These are phyloP conservation scores for Clathrus columnatus DNA, from an alignment of 768 basidiomycete genomes.

Conservation along the genomic window DNA sequence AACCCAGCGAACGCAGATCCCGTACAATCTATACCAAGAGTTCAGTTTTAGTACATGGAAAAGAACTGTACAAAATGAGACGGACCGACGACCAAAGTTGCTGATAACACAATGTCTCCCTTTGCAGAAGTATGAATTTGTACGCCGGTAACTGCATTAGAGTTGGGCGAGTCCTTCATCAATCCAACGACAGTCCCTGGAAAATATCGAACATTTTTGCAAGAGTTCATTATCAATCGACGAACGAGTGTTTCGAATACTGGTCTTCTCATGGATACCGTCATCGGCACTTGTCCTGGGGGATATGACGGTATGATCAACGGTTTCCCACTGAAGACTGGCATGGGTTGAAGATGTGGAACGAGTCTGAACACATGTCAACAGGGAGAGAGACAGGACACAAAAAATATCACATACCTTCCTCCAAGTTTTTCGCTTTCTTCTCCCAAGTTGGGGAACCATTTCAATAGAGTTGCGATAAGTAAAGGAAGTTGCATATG, in stretches of 20 bases:
- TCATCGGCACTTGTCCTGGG: background rate
- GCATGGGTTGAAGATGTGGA: background rate
- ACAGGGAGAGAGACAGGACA: background rate
- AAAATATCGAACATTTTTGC: constrained; percentile 18
- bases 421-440: background rate
- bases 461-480: constrained; percentile 6
- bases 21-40: constrained; percentile 22
- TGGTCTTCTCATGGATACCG: constrained; percentile 15
- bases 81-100: constrained; percentile 19
- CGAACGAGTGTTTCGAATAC: constrained; percentile 25
- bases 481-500: constrained; percentile 7
- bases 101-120: constrained; percentile 9
- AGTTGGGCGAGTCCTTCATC: constrained; percentile 15
- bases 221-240: constrained; percentile 19
- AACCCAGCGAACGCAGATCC: constrained; percentile 22
- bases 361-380: background rate
- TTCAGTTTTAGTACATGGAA: background rate
- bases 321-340: background rate
- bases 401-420: background rate
- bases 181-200: constrained; percentile 24
- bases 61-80: background rate
- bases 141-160: background rate
- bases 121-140: background rate
- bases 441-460: constrained; percentile 12
- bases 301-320: no score